Percentiles rank a stretch among this genome's conserved stretches.
Evolutionary conservation across 1,139 yeast species (phyloP).

Genomic region (Eremothecium cymbalariae): DNA sequence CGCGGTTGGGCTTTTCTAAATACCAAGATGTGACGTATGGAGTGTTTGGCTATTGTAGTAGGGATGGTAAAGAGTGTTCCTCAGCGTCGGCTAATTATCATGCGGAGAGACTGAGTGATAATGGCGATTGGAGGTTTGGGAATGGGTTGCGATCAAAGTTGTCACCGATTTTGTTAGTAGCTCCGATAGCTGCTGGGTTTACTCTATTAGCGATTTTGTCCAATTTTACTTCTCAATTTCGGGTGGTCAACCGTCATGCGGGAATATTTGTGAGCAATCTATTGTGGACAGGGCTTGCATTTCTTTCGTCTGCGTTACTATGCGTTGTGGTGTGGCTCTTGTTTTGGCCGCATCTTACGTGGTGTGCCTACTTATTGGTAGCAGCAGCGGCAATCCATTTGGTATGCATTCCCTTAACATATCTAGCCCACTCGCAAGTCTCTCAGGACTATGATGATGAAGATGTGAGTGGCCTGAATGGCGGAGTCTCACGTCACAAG

Average conservation of each 20-base stretch:
- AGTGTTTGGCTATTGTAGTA: constrained; percentile 71
- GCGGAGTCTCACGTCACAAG: constrained; percentile 9
- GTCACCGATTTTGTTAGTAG: constrained; percentile 64
- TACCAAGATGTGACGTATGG: constrained; percentile 59
- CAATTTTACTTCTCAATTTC: constrained; percentile 20
- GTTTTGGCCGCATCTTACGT: constrained; percentile 54
- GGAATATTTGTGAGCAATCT: constrained; percentile 31
- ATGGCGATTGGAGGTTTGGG: constrained; percentile 42
- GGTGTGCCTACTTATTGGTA: constrained; percentile 64
- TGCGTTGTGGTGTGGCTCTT: constrained; percentile 49
- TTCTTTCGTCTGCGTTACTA: constrained; percentile 44
- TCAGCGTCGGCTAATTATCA: constrained; percentile 44
- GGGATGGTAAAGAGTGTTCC: constrained; percentile 41
- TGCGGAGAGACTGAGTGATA: constrained; percentile 27
- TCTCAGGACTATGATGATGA: constrained; percentile 32
- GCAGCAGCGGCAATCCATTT: constrained; percentile 56
- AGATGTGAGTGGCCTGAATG: constrained; percentile 14
- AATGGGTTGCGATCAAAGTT: constrained; percentile 54
- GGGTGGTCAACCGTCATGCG: constrained; percentile 34
- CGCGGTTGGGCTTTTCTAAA: constrained; percentile 42
- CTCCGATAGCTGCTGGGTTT: constrained; percentile 76
- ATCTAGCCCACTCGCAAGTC: constrained; percentile 31
- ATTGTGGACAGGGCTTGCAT: constrained; percentile 38
- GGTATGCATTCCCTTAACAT: constrained; percentile 37
- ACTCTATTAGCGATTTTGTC: constrained; percentile 43